Conservation (phyloP, 495 filamentous ascomycete species). For the Daldinia vernicosa region DNA sequence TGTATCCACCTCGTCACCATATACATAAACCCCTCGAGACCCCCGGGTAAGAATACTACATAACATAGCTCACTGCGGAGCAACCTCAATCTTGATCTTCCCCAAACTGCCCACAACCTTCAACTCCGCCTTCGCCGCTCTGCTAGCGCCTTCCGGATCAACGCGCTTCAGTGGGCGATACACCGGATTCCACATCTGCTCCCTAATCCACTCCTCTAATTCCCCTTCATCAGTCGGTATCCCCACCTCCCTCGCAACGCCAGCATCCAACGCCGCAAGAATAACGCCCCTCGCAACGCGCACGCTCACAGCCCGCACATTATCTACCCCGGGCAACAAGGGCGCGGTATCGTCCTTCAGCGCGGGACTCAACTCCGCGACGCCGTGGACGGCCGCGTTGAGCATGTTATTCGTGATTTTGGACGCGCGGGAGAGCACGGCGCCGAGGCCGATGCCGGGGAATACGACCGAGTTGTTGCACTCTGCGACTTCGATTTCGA, state of each 20-base stretch:
- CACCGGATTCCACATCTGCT: conserved; percentile 88
- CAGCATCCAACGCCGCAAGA: conserved; percentile 72
- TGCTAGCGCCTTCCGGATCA: conserved; percentile 56
- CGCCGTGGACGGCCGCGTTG: conserved; percentile 76
- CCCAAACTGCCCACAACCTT: conserved; percentile 57
- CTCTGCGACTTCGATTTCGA: conserved; percentile 74
- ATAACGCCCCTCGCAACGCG: conserved; percentile 84
- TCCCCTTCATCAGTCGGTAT: conserved; percentile 68
- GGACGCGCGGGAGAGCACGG: conserved; percentile 70
- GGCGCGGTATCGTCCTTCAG: conserved; percentile 53
- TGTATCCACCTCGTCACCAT: no score
- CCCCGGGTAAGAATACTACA: no score
- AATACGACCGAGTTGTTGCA: conserved; percentile 93
- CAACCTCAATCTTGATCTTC: conserved; percentile 15
- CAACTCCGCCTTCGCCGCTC: conserved; percentile 67
- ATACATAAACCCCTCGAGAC: no score
- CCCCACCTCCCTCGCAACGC: conserved; percentile 63
- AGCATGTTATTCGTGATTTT: conserved; percentile 81
- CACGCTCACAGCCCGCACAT: conserved; percentile 79
- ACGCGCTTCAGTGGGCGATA: conserved; percentile 73
- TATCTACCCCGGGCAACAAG: conserved; percentile 78
- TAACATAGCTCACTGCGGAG: conserved; percentile 5
- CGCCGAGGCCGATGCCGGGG: conserved; percentile 84
- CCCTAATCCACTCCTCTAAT: conserved; percentile 81
- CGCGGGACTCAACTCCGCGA: conserved; percentile 76